These are phyloP conservation scores for Ascodesmis nigricans DNA, from an alignment of 495 filamentous ascomycete species.

Conservation along the genomic window DNA sequence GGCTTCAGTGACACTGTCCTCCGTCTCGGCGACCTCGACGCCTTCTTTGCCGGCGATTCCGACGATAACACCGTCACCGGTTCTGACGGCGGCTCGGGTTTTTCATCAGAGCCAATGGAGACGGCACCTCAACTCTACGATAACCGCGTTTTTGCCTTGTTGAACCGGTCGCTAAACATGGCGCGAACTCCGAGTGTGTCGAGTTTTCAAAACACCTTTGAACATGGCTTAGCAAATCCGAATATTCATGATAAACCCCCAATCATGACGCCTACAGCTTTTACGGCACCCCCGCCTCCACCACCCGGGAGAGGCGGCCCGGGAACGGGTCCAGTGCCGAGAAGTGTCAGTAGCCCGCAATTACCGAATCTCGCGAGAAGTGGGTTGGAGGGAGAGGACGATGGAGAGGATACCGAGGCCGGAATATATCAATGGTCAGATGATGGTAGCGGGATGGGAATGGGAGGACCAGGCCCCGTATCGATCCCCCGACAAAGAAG, in stretches of 20 bases:
- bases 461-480: too few relatives aligned
- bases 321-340: too few relatives aligned
- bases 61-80: slow-evolving; percentile 17
- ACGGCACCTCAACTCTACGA: slow-evolving; percentile 75
- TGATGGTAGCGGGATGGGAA: too few relatives aligned
- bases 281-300: slow-evolving; percentile 21
- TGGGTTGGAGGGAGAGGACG: too few relatives aligned
- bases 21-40: slow-evolving; percentile 80
- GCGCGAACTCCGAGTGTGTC: slow-evolving; percentile 44
- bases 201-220: slow-evolving; percentile 78
- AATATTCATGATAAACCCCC: too few relatives aligned
- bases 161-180: slow-evolving; percentile 37
- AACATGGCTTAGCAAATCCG: too few relatives aligned
- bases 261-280: slow-evolving; percentile 23
- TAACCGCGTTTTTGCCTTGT: slow-evolving; percentile 75
- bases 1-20: slow-evolving; percentile 52
- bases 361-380: too few relatives aligned
- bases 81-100: slow-evolving; percentile 34
- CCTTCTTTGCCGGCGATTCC: slow-evolving; percentile 61
- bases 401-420: too few relatives aligned
- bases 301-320: slow-evolving; percentile 11
- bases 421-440: too few relatives aligned
- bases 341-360: too few relatives aligned
- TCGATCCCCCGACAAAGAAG: too few relatives aligned
- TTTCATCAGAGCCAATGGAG: slow-evolving; percentile 40